These are phyloP conservation scores for Anethum foeniculum DNA, from an alignment of 140 eudicot genomes.

Conservation along the genomic window DNA sequence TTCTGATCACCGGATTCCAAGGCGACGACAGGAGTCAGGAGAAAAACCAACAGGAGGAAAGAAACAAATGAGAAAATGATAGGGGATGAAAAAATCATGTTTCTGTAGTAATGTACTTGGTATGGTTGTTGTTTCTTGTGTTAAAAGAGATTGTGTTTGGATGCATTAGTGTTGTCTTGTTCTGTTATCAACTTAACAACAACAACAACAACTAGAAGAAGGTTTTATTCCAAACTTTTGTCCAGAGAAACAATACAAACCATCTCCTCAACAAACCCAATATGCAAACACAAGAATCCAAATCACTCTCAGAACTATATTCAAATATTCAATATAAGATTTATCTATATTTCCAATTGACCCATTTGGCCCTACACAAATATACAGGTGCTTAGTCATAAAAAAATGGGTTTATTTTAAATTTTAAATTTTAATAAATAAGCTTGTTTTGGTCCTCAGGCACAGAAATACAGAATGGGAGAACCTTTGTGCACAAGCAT, in stretches of 20 bases:
- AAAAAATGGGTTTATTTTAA: not conserved
- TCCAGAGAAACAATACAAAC: conserved; percentile 34
- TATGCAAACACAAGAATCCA: conserved; percentile 33
- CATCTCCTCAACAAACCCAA: conserved; percentile 21
- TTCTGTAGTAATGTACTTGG: conserved; percentile 21
- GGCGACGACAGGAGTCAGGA: conserved; percentile 25
- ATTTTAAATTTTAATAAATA: no score
- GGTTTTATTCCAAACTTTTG: conserved; percentile 62
- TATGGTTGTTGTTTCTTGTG: conserved; percentile 36
- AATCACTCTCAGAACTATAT: not conserved
- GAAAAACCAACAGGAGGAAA: conserved; percentile 34
- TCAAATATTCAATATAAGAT: not conserved
- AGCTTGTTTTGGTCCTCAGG: conserved; percentile 15
- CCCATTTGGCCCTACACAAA: conserved; percentile 2
- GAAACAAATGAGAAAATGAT: conserved; percentile 49
- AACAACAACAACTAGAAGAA: conserved; percentile 22
- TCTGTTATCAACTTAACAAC: conserved; percentile 39
- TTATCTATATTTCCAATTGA: conserved; percentile 2
- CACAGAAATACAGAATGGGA: not conserved
- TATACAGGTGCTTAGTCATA: not conserved
- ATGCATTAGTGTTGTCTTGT: conserved; percentile 53
- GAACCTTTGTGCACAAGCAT: conserved; percentile 17
- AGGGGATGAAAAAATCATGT: conserved; percentile 37
- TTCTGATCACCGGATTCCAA: not conserved
- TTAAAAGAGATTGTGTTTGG: conserved; percentile 37